A percentile compares a stretch with the other conserved stretches of the same genome.
Conservation (phyloP, 371 early-diverging fungal species). For the Haplosporangium sp. region DNA sequence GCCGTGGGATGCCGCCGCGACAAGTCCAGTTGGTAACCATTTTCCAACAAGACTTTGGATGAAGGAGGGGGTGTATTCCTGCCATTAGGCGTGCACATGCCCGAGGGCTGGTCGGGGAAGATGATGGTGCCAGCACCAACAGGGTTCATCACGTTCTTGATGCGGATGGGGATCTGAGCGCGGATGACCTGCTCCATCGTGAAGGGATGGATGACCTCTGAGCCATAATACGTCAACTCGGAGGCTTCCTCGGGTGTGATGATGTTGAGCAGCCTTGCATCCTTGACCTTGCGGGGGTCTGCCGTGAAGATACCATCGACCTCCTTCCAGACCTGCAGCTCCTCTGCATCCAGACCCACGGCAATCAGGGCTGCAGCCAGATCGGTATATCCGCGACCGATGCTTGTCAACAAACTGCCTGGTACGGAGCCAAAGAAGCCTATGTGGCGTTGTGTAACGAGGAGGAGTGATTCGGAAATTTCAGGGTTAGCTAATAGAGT, state of each 20-base stretch:
- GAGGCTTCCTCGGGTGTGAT: slow-evolving; percentile 99
- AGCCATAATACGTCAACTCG: slow-evolving; percentile 97
- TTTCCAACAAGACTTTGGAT: slow-evolving; percentile 76
- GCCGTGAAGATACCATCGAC: slow-evolving; percentile 99
- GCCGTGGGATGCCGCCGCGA: slow-evolving; percentile 91
- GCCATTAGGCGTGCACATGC: slow-evolving; percentile 58
- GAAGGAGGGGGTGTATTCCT: slow-evolving; percentile 69
- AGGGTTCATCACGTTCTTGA: slow-evolving; percentile 97
- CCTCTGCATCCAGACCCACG: slow-evolving; percentile 87
- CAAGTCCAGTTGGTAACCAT: slow-evolving; percentile 78
- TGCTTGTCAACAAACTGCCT: slow-evolving; percentile 87
- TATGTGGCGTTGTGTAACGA: neutral
- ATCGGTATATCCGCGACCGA: slow-evolving; percentile 99
- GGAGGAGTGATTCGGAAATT: neutral
- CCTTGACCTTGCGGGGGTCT: slow-evolving; percentile 95
- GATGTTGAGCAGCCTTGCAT: slow-evolving; percentile 87
- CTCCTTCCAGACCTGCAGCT: slow-evolving; percentile 99
- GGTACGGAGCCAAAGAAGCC: slow-evolving; percentile 97
- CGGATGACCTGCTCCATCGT: slow-evolving; percentile 99
- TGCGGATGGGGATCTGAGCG: slow-evolving; percentile 95
- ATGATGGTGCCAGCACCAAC: slow-evolving; percentile 93
- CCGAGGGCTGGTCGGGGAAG: slow-evolving; percentile 71
- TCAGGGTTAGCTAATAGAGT: neutral
- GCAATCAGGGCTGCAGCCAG: slow-evolving; percentile 95
- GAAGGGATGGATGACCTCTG: slow-evolving; percentile 98